These are phyloP conservation scores for Clonostachys rhizophaga DNA, from an alignment of 2,329 filamentous ascomycete genomes.

Conservation along the genomic window DNA sequence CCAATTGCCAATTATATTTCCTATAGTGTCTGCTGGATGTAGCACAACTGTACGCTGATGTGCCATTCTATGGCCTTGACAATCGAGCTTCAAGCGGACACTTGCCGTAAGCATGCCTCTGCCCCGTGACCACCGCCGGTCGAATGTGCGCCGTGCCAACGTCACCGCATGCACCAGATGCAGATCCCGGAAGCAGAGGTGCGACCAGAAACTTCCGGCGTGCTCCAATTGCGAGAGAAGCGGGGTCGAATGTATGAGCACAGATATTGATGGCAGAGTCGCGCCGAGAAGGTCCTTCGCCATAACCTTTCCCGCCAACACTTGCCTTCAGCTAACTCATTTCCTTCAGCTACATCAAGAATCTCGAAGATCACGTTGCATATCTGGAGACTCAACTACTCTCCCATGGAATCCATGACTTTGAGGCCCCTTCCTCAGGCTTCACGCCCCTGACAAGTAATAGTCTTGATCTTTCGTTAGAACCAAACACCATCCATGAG, in stretches of 20 bases:
- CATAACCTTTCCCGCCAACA: not conserved
- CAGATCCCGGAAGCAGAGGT: constrained; percentile 15
- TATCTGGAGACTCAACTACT: constrained; percentile 10
- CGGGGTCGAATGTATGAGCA: constrained; percentile 26
- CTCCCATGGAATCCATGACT: constrained; percentile 1
- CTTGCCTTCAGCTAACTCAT: not conserved
- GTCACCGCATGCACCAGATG: constrained; percentile 10
- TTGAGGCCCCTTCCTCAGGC: not conserved
- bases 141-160: constrained; percentile 7
- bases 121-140: not conserved
- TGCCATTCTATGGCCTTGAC: too few species aligned
- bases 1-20: too few species aligned
- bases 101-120: not conserved
- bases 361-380: constrained; percentile 14
- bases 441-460: not conserved
- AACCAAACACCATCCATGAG: not conserved
- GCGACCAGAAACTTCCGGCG: constrained; percentile 34
- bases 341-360: constrained; percentile 16
- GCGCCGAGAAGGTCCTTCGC: constrained; percentile 5
- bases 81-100: too few species aligned
- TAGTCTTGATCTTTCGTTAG: not conserved
- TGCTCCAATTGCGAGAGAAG: constrained; percentile 41
- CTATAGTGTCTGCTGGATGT: too few species aligned
- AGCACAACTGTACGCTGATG: too few species aligned
- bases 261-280: constrained; percentile 5